Conservation (phyloP, 2,329 filamentous ascomycete species). For the Mycosphaerella arachidis region DNA sequence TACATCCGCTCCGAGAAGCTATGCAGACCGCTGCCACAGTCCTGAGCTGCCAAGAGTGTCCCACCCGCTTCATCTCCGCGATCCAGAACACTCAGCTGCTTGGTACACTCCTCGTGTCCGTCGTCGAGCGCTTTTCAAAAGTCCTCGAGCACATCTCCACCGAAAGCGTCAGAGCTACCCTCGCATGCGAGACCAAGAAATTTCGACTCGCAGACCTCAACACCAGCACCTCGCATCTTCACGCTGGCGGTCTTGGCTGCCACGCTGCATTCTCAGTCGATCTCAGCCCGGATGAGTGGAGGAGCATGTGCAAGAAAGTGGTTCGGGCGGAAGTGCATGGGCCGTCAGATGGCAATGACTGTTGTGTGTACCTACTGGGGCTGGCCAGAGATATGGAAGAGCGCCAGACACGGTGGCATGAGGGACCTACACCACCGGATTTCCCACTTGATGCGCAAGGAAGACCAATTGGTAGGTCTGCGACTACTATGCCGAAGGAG, state of each 20-base stretch:
- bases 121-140: constrained; percentile 41
- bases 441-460: constrained; percentile 20
- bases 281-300: constrained; percentile 43
- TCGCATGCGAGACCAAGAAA: constrained; percentile 35
- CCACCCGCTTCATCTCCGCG: constrained; percentile 38
- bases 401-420: constrained; percentile 43
- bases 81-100: constrained; percentile 45
- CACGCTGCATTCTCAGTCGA: constrained; percentile 43
- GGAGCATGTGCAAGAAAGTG: constrained; percentile 41
- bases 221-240: constrained; percentile 37
- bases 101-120: constrained; percentile 38
- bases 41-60: constrained; percentile 41
- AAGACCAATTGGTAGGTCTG: constrained; percentile 10
- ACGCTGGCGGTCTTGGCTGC: constrained; percentile 41
- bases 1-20: constrained; percentile 40
- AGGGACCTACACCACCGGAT: constrained; percentile 17
- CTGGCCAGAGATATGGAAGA: constrained; percentile 39
- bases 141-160: constrained; percentile 38
- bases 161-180: constrained; percentile 35
- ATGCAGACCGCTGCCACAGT: constrained; percentile 38
- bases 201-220: constrained; percentile 44
- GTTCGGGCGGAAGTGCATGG: constrained; percentile 43
- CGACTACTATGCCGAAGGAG: constrained; percentile 14
- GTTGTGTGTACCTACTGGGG: constrained; percentile 32
- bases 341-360: constrained; percentile 23